A percentile compares a stretch with the other conserved stretches of the same genome.
Evolutionary conservation across 2,329 filamentous ascomycete species (phyloP).

Genomic region (Paraphaeosphaeria minitans): DNA sequence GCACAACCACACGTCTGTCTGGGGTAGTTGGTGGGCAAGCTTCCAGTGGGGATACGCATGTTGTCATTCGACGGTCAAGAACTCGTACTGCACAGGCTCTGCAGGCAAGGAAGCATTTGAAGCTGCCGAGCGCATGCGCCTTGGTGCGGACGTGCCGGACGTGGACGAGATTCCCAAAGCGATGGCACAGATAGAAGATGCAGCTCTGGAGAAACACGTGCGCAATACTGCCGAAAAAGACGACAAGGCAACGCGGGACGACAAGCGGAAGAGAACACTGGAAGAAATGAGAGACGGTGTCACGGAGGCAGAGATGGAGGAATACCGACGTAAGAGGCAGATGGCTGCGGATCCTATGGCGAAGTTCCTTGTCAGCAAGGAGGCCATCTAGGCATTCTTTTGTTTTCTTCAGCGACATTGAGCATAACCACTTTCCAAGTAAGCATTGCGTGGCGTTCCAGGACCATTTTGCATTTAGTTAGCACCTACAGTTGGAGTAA

Average conservation of each 20-base stretch:
- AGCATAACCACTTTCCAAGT: slow-evolving; percentile 5
- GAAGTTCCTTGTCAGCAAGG: slow-evolving; percentile 73
- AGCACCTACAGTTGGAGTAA: slow-evolving; percentile 20
- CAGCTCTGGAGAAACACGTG: slow-evolving; percentile 47
- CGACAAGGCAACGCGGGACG: slow-evolving; percentile 49
- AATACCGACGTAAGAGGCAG: slow-evolving; percentile 76
- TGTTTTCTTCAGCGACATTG: neutral
- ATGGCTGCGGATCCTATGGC: slow-evolving; percentile 87
- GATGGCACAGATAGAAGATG: slow-evolving; percentile 52
- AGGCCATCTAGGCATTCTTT: slow-evolving; percentile 53
- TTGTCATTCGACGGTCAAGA: slow-evolving; percentile 91
- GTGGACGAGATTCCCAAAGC: slow-evolving; percentile 51
- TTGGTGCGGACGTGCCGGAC: slow-evolving; percentile 52
- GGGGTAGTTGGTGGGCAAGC: slow-evolving; percentile 96
- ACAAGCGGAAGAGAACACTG: slow-evolving; percentile 71
- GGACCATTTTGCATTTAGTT: slow-evolving; percentile 24
- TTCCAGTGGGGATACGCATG: slow-evolving; percentile 97
- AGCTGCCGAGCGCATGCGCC: slow-evolving; percentile 68
- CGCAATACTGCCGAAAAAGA: slow-evolving; percentile 51
- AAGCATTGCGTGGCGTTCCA: slow-evolving; percentile 44
- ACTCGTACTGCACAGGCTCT: slow-evolving; percentile 96
- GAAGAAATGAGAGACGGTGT: slow-evolving; percentile 80
- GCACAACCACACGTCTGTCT: slow-evolving; percentile 91
- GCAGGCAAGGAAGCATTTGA: slow-evolving; percentile 82
- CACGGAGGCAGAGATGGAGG: slow-evolving; percentile 83